Conservation (phyloP, 805 yeast genomes). For the Spathaspora arborariae region DNA sequence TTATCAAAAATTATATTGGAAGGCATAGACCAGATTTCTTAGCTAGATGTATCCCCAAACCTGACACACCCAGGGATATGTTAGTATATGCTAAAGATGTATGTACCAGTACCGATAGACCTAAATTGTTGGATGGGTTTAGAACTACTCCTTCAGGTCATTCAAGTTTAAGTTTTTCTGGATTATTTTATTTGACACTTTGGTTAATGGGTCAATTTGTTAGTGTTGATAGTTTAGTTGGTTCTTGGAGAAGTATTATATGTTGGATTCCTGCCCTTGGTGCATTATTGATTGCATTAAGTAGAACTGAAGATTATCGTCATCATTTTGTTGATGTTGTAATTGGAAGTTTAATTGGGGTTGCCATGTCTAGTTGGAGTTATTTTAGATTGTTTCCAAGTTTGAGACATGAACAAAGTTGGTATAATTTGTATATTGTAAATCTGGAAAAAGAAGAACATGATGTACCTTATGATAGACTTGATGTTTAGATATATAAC, state of each 20-base stretch:
- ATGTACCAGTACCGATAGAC: conserved; percentile 48
- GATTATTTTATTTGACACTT: conserved; percentile 26
- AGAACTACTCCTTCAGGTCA: conserved; percentile 39
- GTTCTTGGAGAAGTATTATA: conserved; percentile 61
- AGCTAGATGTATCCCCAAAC: conserved; percentile 73
- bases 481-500: not conserved
- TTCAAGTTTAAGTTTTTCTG: conserved; percentile 32
- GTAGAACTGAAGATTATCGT: conserved; percentile 88
- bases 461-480: conserved; percentile 25
- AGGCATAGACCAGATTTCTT: conserved; percentile 90
- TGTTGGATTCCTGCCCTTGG: conserved; percentile 54
- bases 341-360: conserved; percentile 71
- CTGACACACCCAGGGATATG: conserved; percentile 50
- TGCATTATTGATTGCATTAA: conserved; percentile 74
- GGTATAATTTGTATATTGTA: conserved; percentile 34
- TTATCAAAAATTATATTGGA: conserved; percentile 80
- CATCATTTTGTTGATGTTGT: conserved; percentile 91
- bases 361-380: conserved; percentile 52
- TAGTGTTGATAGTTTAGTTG: conserved; percentile 41
- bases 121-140: conserved; percentile 29
- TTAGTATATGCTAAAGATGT: conserved; percentile 61
- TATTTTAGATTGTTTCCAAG: conserved; percentile 52
- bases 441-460: conserved; percentile 14
- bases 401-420: conserved; percentile 26
- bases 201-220: conserved; percentile 32